Evolutionary conservation across 106 monocot genomes (phyloP).

Genomic region (Platanthera guangdongensis): DNA sequence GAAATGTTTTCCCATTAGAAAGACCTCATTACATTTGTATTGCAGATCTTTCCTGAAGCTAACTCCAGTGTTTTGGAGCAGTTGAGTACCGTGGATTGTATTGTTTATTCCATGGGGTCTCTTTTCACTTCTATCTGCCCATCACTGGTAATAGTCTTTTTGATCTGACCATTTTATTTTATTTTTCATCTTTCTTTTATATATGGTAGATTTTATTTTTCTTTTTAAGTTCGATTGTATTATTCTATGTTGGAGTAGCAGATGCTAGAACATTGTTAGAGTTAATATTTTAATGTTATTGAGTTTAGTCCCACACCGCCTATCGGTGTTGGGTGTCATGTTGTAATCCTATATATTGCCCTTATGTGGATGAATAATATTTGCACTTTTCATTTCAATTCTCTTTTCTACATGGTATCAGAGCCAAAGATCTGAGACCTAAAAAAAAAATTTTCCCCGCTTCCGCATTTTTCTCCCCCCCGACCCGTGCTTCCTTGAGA

Average conservation of each 20-base stretch:
- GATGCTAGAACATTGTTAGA: background rate
- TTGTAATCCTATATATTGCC: no score
- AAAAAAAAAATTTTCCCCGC: no score
- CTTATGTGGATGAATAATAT: no score
- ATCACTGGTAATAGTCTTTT: conserved; percentile 61
- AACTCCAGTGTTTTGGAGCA: conserved; percentile 84
- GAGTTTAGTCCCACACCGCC: no score
- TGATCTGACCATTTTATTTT: background rate
- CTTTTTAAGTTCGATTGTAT: background rate
- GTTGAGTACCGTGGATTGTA: conserved; percentile 70
- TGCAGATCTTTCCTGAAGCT: conserved; percentile 74
- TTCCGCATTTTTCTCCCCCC: no score
- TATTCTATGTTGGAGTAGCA: background rate
- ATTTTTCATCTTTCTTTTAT: conserved; percentile 1
- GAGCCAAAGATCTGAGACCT: no score
- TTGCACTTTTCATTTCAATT: no score
- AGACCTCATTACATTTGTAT: conserved; percentile 1
- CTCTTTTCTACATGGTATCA: no score
- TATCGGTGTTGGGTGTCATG: no score
- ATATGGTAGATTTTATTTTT: background rate
- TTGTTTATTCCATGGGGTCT: conserved; percentile 99
- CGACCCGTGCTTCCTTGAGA: no score
- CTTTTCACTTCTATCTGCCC: conserved; percentile 96
- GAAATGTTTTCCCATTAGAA: background rate
- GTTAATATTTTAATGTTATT: no score